A percentile compares a stretch with the other conserved stretches of the same genome.
Evolutionary conservation across 176 grass and related monocot genomes (phyloP).

Genomic region (sorghum (Sorghum bicolor)): DNA sequence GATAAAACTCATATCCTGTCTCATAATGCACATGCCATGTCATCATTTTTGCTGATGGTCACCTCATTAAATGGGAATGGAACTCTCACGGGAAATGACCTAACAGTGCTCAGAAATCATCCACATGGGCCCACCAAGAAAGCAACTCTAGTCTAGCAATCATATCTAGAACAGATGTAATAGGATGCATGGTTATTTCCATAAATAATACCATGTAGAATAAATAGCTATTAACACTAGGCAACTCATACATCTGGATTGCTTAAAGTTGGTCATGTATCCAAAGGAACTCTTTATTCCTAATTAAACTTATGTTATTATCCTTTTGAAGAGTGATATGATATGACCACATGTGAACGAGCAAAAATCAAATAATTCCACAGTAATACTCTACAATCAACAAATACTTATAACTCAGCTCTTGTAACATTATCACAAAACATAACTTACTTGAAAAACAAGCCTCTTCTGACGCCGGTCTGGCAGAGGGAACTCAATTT

Average conservation of each 20-base stretch:
- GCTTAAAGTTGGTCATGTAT: background rate
- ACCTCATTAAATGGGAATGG: background rate
- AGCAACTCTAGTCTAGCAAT: background rate
- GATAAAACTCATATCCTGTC: no score
- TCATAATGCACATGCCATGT: no score
- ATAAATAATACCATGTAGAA: background rate
- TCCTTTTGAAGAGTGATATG: background rate
- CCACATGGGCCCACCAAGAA: background rate
- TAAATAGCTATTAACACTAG: background rate
- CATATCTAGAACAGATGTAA: background rate
- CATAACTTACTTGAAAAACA: constrained; percentile 79
- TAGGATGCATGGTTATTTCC: background rate
- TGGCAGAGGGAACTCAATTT: constrained; percentile 97
- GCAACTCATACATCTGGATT: background rate
- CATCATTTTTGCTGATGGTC: background rate
- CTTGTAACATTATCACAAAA: background rate
- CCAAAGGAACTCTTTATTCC: background rate
- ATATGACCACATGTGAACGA: background rate
- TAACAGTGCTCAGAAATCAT: background rate
- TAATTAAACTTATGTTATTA: background rate
- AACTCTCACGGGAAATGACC: background rate
- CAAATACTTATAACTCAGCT: background rate
- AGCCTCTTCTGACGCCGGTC: constrained; percentile 93
- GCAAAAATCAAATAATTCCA: background rate
- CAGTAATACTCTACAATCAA: background rate